phyloP scores from a whole-genome alignment of 352 stramenopile species.

The Globisporangium cystogenes region DNA sequence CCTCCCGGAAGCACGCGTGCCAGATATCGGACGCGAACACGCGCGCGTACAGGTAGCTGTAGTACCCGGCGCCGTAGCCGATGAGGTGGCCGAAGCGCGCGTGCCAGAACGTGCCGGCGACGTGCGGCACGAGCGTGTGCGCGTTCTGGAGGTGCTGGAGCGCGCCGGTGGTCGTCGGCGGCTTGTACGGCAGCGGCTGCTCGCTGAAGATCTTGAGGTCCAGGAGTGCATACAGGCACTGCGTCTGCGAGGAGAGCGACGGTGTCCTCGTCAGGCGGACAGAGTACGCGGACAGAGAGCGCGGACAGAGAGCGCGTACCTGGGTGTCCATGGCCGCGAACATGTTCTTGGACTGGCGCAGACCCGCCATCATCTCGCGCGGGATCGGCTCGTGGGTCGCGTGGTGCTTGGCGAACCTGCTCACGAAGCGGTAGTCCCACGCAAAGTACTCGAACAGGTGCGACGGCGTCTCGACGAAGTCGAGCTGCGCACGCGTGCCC shows the following conservation, averaged over 20 bases:
- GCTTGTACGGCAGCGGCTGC: conserved; percentile 34
- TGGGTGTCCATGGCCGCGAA: conserved; percentile 89
- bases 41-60: conserved; percentile 89
- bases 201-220: conserved; percentile 67
- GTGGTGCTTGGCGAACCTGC: conserved; percentile 81
- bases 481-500: conserved; percentile 90
- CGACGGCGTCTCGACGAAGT: conserved; percentile 96
- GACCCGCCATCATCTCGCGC: conserved; percentile 58
- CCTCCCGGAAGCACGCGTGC: conserved; percentile 59
- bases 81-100: conserved; percentile 87
- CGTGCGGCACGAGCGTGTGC: conserved; percentile 68
- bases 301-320: conserved; percentile 9
- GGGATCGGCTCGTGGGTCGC: conserved; percentile 77
- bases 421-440: conserved; percentile 87
- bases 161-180: conserved; percentile 46
- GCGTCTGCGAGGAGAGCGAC: conserved; percentile 49
- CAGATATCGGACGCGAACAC: conserved; percentile 90
- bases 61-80: conserved; percentile 89
- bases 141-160: conserved; percentile 65
- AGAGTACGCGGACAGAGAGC: no score
- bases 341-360: conserved; percentile 80
- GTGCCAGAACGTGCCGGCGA: conserved; percentile 79
- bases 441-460: conserved; percentile 98
- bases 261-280: no score
- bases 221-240: conserved; percentile 81